Evolutionary conservation across 2,329 filamentous ascomycete genomes (phyloP), one percentile per base, ranked within the genome.

Genomic region (Blastomyces percursus): DNA sequence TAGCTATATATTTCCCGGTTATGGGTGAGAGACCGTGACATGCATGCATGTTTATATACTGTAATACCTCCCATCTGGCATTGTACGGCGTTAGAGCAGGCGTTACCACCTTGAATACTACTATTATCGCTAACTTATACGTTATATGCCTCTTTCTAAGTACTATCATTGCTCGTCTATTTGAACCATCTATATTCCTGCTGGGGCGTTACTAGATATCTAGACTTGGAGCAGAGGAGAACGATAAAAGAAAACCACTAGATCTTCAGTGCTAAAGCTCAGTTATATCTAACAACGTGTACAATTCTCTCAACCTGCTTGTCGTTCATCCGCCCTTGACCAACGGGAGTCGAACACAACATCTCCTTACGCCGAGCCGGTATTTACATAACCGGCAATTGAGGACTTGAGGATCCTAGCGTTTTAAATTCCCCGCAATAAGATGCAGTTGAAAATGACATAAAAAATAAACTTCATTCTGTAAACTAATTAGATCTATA

Each of bases 331-430:
- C 24, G 32, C 11, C 24, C 30, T 46, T 30, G 56, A 32, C 56
- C 56, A 59, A 59, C 40, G 24, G 27, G 21, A 59, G 14, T 30
- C 56, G 56, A 59, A 59, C 56, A 59, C 56, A 44, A 44, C 55
- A 19, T 58, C 6, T 27, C 11, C 11, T 12, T 16, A 11, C 5
- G 30, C 27, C 30, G n/a, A n/a, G 40, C 27, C 27, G 7, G 1
- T n/a, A 24, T 57, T 44, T 7, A 42, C 21, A 44, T 57, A 27
- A 40, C 38, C 32, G 21, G 51, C 30, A 56, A 38, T 56, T 38
- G 52, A 58, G 40, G 2, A 56, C 4, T 21, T 35, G 16, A 35
- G 32, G 16, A 35, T 32, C 9, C 24, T 21, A 51, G 6, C 32
- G 32, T 35, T 38, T 9, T 38, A 0, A 9, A n/a, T 55, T 55